These are phyloP conservation scores for Carex scoparia DNA, from an alignment of 176 grass and related monocot species.

Conservation along the genomic window DNA sequence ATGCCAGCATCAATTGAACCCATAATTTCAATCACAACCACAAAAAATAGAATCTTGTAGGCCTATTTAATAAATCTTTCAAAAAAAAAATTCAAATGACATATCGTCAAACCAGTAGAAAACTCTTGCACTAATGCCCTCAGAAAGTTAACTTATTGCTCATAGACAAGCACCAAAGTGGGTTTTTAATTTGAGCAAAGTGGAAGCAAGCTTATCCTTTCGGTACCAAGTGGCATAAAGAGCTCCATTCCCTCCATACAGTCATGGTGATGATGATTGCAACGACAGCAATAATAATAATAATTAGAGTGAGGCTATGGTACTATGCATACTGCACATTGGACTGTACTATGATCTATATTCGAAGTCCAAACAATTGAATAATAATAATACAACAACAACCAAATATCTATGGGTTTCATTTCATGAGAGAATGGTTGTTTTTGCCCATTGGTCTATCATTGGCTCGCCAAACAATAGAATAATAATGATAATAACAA, in stretches of 20 bases:
- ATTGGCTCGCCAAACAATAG: too few relatives aligned
- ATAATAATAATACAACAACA: too few relatives aligned
- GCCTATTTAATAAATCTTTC: background rate
- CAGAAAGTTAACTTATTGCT: background rate
- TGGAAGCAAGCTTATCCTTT: constrained; percentile 2
- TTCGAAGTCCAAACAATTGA: too few relatives aligned
- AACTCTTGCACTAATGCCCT: background rate
- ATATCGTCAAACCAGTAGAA: background rate
- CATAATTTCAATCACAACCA: background rate
- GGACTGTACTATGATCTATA: too few relatives aligned
- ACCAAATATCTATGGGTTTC: too few relatives aligned
- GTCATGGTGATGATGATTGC: background rate
- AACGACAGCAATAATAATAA: background rate
- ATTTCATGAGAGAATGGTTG: too few relatives aligned
- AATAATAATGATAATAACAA: too few relatives aligned
- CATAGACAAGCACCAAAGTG: background rate
- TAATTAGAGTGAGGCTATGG: background rate
- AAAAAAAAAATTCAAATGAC: background rate
- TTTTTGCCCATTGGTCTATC: too few relatives aligned
- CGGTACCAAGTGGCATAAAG: constrained; percentile 6
- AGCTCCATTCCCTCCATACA: background rate
- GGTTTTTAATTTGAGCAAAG: background rate
- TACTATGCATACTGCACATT: too few relatives aligned
- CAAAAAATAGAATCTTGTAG: background rate
- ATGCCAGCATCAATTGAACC: background rate